Evolutionary conservation across 2,329 filamentous ascomycete species (phyloP), one percentile per base, ranked within the genome.

Genomic region (Talaromyces atroroseus): DNA sequence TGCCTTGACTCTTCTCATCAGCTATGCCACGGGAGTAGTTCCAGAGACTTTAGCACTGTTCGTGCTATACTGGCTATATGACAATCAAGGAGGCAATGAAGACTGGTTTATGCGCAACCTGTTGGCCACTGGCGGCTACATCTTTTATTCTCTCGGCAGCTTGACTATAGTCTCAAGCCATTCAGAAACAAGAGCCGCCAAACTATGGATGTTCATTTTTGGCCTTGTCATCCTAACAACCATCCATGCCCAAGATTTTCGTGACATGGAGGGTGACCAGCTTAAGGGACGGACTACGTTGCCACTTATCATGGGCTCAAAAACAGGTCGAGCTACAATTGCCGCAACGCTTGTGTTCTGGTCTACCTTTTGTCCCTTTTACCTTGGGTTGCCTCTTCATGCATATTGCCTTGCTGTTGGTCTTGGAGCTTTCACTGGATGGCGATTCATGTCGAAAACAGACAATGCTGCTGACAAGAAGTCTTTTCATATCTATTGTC

Each of bases 21-120:
- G 56, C 38, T 58, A 54, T 21, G 16, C 38, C 16, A 54, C 47
- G 29, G 40, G 56, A 26, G 56, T 50, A 14, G 26, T 58, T n/a
- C 38, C 38, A n/a, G 56, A 58, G 16, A 58, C 56, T 11, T n/a
- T 58, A 32, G 56, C 51, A 5, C 47, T 58, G 16, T 58, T 58
- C n/a, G 46, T 53, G 21, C 23, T 58, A 23, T 58, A 58, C 38
- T 58, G 56, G 56, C 21, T 53, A 32, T 58, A 58, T 38, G 56
- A 58, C 20, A 58, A 58, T 14, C 50, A 54, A 26, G 36, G 56
- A 11, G 56, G 56, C 21, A 58, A 58, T 12, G 51, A 58, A 40
- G 52, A 58, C 23, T 58, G 56, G 56, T 54, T 58, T 12, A 58
- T 58, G 56, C 56, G 56, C 29, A 58, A 58, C 51, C 38, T 58